Evolutionary conservation across 345 rosid genomes (phyloP), one percentile per base, ranked within the genome.

Genomic region (Ceriops tagal): DNA sequence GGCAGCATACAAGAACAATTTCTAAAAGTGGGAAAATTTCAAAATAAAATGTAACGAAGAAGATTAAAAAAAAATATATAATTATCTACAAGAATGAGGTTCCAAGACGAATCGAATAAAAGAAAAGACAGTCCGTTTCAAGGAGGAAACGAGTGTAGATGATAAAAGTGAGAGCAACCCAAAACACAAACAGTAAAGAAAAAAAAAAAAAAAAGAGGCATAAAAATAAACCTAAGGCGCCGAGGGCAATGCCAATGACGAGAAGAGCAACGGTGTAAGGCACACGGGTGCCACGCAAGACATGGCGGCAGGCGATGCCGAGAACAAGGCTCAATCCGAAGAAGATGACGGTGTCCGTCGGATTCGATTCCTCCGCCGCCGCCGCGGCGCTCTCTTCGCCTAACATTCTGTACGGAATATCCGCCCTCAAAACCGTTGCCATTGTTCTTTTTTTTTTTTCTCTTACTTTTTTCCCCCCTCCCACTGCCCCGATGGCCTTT

Each of bases 261-360:
- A 95, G 97, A n/a, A 95, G 82, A 69, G 96, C 96, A 69, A 92
- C 92, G 28, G 98, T 95, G 78, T 92, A 95, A 8, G 98, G 99
- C 43, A 95, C 96, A 58, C 97, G 78, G 60, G 97, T 95, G 2
- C 99, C 98, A 0, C 98, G 89, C 53, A 95, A 75, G 65, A 86
- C 46, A 55, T 92, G 98, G 67, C 98, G 74, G 18, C 73, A 84
- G 13, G 92, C 98, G 47, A 90, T 88, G 61, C 98, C 99, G 46
- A 92, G 86, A 43, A 85, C 83, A 79, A 95, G 75, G 78, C 83
- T 83, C 52, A 92, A 51, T 16, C 91, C 97, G 51, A 90, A 85
- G 75, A 95, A 95, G 64, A 87, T n/a, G 72, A 95, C 96, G 31
- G 97, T 88, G 61, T 90, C 91, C 0, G 88, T 83, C 32, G 98